Evolutionary conservation across 1,284 basidiomycete species (phyloP), one percentile per base, ranked within the genome.

Genomic region (Ustanciosporium gigantosporum): DNA sequence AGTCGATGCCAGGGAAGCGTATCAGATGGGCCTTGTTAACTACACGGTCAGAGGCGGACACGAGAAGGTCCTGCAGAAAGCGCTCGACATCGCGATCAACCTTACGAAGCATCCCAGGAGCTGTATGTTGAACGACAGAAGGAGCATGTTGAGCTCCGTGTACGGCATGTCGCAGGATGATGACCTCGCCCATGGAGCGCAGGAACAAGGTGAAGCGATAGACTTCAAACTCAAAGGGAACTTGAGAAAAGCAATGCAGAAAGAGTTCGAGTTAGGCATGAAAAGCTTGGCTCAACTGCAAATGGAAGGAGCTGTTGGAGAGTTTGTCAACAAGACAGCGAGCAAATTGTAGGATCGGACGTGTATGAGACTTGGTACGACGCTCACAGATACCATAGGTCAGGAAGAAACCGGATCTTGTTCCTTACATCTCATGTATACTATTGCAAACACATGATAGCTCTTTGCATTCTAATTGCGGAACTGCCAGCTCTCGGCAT

Each of bases 401-500:
- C n/a, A n/a, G n/a, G n/a, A n/a, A n/a, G n/a, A n/a, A n/a, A n/a
- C n/a, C n/a, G n/a, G n/a, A n/a, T n/a, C n/a, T n/a, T n/a, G n/a
- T n/a, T n/a, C n/a, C n/a, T n/a, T n/a, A n/a, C n/a, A n/a, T n/a
- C n/a, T n/a, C n/a, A n/a, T n/a, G n/a, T n/a, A n/a, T n/a, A n/a
- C n/a, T n/a, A n/a, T n/a, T n/a, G n/a, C n/a, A n/a, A n/a, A n/a
- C n/a, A n/a, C n/a, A n/a, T n/a, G n/a, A n/a, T n/a, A n/a, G n/a
- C n/a, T n/a, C n/a, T n/a, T n/a, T n/a, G n/a, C n/a, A n/a, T n/a
- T n/a, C n/a, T 47, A 62, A 41, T 58, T 57, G 37, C 68, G 57
- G 36, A 57, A 60, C 34, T 61, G 40, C 77, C 77, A 78, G 3
- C 68, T 37, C 20, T 51, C 50, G 24, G 56, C 41, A 34, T 77